Base-by-base conservation (phyloP, 2,329 filamentous ascomycete species). In the Geosmithia flava region DNA sequence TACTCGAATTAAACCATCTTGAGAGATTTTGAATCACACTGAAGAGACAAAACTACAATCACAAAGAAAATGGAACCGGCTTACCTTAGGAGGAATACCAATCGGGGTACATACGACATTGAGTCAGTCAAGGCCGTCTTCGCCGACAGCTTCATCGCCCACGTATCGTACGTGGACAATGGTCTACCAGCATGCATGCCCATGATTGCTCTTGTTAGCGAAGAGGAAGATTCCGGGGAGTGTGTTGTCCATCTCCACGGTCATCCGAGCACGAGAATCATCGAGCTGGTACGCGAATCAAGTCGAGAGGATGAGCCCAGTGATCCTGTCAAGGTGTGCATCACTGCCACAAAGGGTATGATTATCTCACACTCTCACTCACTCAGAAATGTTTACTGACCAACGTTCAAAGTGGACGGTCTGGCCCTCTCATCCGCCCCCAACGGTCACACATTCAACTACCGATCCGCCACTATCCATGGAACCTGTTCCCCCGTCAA, bases 151-250 rank as follows among this genome's bases (percentile, higher is more conserved):
- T 44, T 44, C 42, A 44, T 44, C 19, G 20, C 42, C 19, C 42
- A 44, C 13, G 42, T 44, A 19, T 44, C 42, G 20, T 44, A 44
- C 19, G 42, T 44, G 27, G 42, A 23, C 20, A 19, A 44, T 20
- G 42, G 42, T 20, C 27, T 44, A n/a, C 42, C 42, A 13, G 42
- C 42, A 16, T 44, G 20, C 42, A 44, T 44, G 42, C 20, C 42
- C 3, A 44, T 44, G 42, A 44, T 44, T 29, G 42, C 42, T 3
- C n/a, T 44, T n/a, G n/a, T 44, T 15, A 44, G 20, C 3, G 65
- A 59, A 0, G 67, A 59, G 50, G 20, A 56, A 57, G 42, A 20
- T 2, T 7, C 7, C 2, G 16, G 27, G 7, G 17, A 27, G 2
- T 23, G 13, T n/a, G 20, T 44, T 10, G 17, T 44, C 16, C 27